These are phyloP conservation scores for Amaranthus cruentus DNA, from an alignment of 148 eudicot species.

Conservation along the genomic window DNA sequence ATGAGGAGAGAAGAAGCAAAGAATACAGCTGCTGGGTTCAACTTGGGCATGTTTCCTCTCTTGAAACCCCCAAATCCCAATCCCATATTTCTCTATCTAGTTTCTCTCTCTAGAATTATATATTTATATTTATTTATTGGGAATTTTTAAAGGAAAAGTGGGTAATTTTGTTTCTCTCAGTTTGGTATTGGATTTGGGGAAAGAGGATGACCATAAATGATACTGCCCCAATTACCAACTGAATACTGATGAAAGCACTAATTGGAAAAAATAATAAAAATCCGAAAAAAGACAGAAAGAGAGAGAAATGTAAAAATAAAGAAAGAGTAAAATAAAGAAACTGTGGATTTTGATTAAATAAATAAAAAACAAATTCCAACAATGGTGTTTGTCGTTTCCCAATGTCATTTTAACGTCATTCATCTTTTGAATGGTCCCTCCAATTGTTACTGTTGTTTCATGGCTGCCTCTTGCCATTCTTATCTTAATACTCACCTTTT, in stretches of 20 bases:
- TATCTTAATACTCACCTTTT: no score
- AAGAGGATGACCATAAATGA: constrained; percentile 20
- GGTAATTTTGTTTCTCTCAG: not conserved
- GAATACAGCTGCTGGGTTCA: constrained; percentile 52
- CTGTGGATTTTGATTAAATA: not conserved
- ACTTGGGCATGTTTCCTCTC: constrained; percentile 57
- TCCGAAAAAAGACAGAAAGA: not conserved
- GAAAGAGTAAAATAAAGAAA: not conserved
- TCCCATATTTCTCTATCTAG: constrained; percentile 18
- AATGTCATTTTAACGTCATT: constrained; percentile 17
- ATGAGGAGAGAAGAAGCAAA: constrained; percentile 43
- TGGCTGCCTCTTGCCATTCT: no score
- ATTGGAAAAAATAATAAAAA: not conserved
- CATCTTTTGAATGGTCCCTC: no score
- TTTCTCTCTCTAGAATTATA: not conserved
- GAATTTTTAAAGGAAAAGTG: not conserved
- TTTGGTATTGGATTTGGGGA: constrained; percentile 22
- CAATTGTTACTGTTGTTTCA: no score
- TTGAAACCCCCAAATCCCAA: constrained; percentile 32
- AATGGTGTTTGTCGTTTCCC: constrained; percentile 8
- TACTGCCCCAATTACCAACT: constrained; percentile 23
- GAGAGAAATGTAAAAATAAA: not conserved
- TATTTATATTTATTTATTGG: not conserved
- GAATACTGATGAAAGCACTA: constrained; percentile 6
- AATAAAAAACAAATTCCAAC: not conserved